These are phyloP conservation scores for Avena atlantica DNA, from an alignment of 176 grass and related monocot genomes.

Conservation along the genomic window DNA sequence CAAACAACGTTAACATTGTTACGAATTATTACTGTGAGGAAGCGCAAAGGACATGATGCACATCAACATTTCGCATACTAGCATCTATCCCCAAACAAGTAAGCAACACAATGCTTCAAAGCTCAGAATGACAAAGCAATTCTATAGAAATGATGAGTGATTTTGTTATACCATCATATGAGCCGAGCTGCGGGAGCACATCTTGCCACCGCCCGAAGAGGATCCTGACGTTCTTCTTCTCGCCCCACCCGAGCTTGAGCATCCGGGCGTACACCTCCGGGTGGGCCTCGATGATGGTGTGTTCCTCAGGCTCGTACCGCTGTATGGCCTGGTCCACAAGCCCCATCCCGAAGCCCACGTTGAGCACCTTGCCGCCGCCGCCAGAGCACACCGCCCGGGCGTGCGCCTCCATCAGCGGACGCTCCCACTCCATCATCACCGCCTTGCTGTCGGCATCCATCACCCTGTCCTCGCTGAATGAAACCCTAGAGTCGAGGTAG, in stretches of 20 bases:
- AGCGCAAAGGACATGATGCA: not conserved
- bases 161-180: conserved; percentile 74
- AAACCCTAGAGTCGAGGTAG: conserved; percentile 83
- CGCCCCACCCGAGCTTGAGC: conserved; percentile 76
- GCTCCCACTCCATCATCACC: conserved; percentile 98
- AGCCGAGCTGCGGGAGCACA: conserved; percentile 70
- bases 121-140: not conserved
- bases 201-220: conserved; percentile 94
- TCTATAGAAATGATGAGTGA: not conserved
- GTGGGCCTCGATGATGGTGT: conserved; percentile 93
- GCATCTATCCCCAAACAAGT: not conserved
- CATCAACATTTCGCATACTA: not conserved
- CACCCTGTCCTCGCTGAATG: conserved; percentile 80
- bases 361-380: conserved; percentile 68
- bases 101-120: conserved; percentile 26
- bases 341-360: conserved; percentile 97
- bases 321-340: conserved; percentile 92
- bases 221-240: conserved; percentile 89
- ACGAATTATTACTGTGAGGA: conserved; percentile 8
- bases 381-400: conserved; percentile 75
- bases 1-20: not conserved
- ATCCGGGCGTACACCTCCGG: conserved; percentile 81
- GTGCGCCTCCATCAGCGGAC: conserved; percentile 95
- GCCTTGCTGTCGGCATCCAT: conserved; percentile 93
- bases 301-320: conserved; percentile 75